Percentiles rank a stretch among this genome's conserved stretches.
phyloP scores from a whole-genome alignment of 441 rosid genomes.

The Arabidopsis lyrata region DNA sequence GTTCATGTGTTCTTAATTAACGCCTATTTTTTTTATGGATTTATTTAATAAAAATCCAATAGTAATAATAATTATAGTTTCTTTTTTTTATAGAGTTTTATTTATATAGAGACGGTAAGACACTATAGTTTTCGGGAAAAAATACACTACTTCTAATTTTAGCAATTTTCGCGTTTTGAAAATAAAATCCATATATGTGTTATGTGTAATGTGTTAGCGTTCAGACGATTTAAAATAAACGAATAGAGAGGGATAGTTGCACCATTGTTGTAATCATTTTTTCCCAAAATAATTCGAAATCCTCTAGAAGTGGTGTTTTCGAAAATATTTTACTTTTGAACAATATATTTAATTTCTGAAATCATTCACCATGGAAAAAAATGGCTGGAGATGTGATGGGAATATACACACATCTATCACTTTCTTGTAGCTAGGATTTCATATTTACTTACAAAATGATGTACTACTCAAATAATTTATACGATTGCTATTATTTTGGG shows the following conservation, averaged over 20 bases:
- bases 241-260: conserved; percentile 13
- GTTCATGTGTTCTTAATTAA: conserved; percentile 29
- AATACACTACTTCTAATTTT: neutral
- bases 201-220: too few species aligned
- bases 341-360: conserved; percentile 8
- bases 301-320: conserved; percentile 33
- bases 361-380: conserved; percentile 36
- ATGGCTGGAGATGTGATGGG: conserved; percentile 43
- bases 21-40: neutral
- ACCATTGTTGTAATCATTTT: conserved; percentile 32
- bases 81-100: neutral
- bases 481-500: conserved; percentile 38
- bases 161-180: neutral
- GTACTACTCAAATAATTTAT: conserved; percentile 26
- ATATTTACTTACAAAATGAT: conserved; percentile 34
- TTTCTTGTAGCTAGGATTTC: conserved; percentile 43
- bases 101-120: neutral
- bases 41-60: neutral
- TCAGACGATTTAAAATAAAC: too few species aligned
- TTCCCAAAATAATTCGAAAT: conserved; percentile 25
- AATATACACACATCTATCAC: conserved; percentile 42
- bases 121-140: neutral
- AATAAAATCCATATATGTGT: too few species aligned
- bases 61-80: too few species aligned
- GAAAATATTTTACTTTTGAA: conserved; percentile 15